Conservation (phyloP, 2,329 filamentous ascomycete genomes). For the Colletotrichum sp. region DNA sequence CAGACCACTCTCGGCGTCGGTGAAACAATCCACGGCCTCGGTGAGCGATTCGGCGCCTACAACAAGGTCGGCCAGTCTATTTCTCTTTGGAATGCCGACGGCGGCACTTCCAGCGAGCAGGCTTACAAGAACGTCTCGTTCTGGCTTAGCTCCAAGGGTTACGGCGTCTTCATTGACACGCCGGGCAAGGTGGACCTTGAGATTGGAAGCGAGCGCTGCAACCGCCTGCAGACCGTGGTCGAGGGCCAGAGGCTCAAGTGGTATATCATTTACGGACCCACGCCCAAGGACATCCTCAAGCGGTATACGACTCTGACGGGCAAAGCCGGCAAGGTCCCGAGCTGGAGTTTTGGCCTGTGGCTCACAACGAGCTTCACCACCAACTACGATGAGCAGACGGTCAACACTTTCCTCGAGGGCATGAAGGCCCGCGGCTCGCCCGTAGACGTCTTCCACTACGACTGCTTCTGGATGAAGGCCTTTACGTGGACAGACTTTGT, state of each 20-base stretch:
- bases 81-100: slow-evolving; percentile 67
- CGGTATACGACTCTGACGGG: slow-evolving; percentile 74
- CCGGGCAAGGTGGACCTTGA: slow-evolving; percentile 74
- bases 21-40: slow-evolving; percentile 76
- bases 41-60: slow-evolving; percentile 78
- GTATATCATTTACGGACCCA: slow-evolving; percentile 74
- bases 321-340: slow-evolving; percentile 66
- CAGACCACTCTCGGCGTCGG: slow-evolving; percentile 60
- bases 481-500: slow-evolving; percentile 80
- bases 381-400: slow-evolving; percentile 72
- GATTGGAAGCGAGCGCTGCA: slow-evolving; percentile 76
- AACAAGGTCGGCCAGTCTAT: slow-evolving; percentile 77
- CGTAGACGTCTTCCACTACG: slow-evolving; percentile 76
- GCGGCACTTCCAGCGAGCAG: slow-evolving; percentile 71
- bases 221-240: slow-evolving; percentile 71
- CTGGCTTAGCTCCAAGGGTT: slow-evolving; percentile 74
- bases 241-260: slow-evolving; percentile 74
- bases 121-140: slow-evolving; percentile 77
- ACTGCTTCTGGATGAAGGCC: slow-evolving; percentile 79
- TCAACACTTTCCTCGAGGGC: slow-evolving; percentile 70
- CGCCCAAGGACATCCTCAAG: slow-evolving; percentile 73
- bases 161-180: slow-evolving; percentile 78
- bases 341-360: slow-evolving; percentile 80
- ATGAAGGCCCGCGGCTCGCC: slow-evolving; percentile 70
- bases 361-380: slow-evolving; percentile 79